These are phyloP conservation scores for Spathaspora sp. DNA, from an alignment of 1,139 yeast genomes.

Conservation along the genomic window DNA sequence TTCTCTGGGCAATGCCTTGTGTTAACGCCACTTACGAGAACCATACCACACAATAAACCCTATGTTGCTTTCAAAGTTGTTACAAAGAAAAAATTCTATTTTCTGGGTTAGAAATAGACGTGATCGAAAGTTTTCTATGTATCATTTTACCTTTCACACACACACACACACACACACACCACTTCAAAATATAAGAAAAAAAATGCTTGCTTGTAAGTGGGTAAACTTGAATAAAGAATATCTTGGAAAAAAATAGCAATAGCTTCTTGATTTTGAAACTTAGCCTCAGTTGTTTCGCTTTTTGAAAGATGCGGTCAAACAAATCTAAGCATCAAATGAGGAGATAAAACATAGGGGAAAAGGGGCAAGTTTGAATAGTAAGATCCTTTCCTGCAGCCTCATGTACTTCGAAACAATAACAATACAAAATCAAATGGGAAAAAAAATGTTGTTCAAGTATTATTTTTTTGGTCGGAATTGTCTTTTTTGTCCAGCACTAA, in stretches of 20 bases:
- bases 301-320: background rate
- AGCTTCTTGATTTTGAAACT: background rate
- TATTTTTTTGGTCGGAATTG: background rate
- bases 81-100: background rate
- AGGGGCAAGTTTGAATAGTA: background rate
- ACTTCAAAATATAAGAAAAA: background rate
- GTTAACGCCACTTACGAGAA: background rate
- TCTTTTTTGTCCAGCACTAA: background rate
- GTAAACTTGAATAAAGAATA: background rate
- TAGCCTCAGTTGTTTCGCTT: background rate
- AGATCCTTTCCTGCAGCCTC: background rate
- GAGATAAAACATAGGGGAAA: background rate
- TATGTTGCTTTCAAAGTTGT: background rate
- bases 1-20: background rate
- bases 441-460: background rate
- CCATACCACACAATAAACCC: background rate
- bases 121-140: background rate
- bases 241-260: background rate
- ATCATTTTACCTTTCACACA: background rate
- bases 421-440: conserved; percentile 1
- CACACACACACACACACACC: background rate
- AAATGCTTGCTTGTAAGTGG: background rate
- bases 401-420: background rate
- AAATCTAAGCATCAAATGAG: background rate
- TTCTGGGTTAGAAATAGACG: background rate